Percentiles rank a stretch among this genome's conserved stretches.
These are phyloP conservation scores for Bacidia rubella DNA, from an alignment of 495 filamentous ascomycete species.

Conservation along the genomic window DNA sequence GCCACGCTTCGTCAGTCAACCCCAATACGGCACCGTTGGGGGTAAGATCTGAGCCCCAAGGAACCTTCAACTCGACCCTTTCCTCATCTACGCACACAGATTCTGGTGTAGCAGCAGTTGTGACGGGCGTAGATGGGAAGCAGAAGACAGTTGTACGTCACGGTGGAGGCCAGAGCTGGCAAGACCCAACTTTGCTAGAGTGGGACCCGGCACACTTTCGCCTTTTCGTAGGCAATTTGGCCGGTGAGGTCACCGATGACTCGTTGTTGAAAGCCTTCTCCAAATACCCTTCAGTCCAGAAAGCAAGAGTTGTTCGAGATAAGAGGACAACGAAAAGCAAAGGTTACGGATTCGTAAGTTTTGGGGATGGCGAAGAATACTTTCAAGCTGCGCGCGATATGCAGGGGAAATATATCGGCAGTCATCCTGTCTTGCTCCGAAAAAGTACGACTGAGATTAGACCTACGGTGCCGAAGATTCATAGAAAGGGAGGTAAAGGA, in stretches of 20 bases:
- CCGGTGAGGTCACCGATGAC: constrained; percentile 97
- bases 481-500: constrained; percentile 31
- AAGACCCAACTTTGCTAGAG: constrained; percentile 71
- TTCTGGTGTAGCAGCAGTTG: constrained; percentile 31
- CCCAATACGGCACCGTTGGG: constrained; percentile 36
- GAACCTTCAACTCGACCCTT: constrained; percentile 15
- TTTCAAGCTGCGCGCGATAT: constrained; percentile 93
- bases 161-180: constrained; percentile 85
- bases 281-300: constrained; percentile 74
- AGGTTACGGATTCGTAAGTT: constrained; percentile 92
- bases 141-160: constrained; percentile 66
- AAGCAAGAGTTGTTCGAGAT: constrained; percentile 89
- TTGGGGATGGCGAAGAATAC: constrained; percentile 88
- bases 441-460: constrained; percentile 86
- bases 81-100: constrained; percentile 27
- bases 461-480: constrained; percentile 37
- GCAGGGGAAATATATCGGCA: constrained; percentile 98
- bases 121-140: constrained; percentile 33
- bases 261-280: constrained; percentile 86
- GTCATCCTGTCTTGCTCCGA: constrained; percentile 76
- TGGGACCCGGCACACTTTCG: constrained; percentile 95
- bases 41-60: constrained; percentile 19
- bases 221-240: constrained; percentile 90
- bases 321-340: constrained; percentile 91
- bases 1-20: constrained; percentile 24